Percentiles rank a stretch among this genome's conserved stretches.
Evolutionary conservation across 2,329 filamentous ascomycete species (phyloP).

Genomic region (Fusarium agapanthi): DNA sequence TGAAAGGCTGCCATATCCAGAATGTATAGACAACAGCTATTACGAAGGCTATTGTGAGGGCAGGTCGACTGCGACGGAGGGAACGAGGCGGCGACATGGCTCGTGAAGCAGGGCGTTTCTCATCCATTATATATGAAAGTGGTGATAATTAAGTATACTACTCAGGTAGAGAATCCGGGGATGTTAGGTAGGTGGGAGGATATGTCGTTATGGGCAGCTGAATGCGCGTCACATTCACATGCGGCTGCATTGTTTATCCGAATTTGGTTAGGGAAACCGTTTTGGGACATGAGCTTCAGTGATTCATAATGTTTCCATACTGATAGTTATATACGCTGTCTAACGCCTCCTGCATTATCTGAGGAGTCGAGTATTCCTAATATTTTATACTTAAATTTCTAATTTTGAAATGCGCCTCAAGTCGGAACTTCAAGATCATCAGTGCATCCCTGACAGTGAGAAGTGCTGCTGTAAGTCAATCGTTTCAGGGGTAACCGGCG

Average conservation of each 20-base stretch:
- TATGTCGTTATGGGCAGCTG: constrained; percentile 26
- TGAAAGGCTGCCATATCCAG: constrained; percentile 41
- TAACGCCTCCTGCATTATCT: not conserved
- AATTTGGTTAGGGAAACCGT: not conserved
- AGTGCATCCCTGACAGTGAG: not conserved
- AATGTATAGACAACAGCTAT: constrained; percentile 40
- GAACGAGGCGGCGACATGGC: constrained; percentile 36
- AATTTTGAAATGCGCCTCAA: not conserved
- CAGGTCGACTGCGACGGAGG: constrained; percentile 38
- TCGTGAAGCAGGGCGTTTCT: constrained; percentile 39
- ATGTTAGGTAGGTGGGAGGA: constrained; percentile 15
- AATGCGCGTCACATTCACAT: constrained; percentile 18
- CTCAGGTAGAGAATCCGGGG: constrained; percentile 6
- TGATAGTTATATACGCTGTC: not conserved
- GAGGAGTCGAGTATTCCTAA: not conserved
- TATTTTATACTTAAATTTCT: not conserved
- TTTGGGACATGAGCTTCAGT: constrained; percentile 6
- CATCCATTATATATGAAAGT: constrained; percentile 42
- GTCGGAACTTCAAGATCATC: not conserved
- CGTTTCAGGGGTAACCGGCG: constrained; percentile 9
- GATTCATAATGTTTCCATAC: not conserved
- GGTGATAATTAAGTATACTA: not conserved
- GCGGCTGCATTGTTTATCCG: constrained; percentile 34
- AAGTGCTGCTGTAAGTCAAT: constrained; percentile 7
- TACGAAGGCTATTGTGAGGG: constrained; percentile 36